Evolutionary conservation across 306 rosid genomes (phyloP), one percentile per base, ranked within the genome.

Genomic region (Sindora glabra): DNA sequence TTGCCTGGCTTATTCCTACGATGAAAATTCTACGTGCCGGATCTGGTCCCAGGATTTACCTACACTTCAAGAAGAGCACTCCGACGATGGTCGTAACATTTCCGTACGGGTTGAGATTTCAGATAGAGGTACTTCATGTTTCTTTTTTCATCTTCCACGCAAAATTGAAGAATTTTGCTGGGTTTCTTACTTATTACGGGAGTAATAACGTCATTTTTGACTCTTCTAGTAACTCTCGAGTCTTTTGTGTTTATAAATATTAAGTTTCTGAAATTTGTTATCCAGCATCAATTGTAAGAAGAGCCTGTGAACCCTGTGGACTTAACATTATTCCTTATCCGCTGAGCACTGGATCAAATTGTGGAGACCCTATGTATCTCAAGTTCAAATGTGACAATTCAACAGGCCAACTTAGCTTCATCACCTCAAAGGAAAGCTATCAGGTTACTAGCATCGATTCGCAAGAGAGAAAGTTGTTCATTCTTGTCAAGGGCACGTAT

Each of bases 271-370:
- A 9, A 41, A 16, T 12, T 15, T 41, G 5, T 56, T 57, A 26
- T 73, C 75, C 74, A 81, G 87, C 3, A 30, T 16, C 73, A 61
- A 78, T 22, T 9, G 15, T 5, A 0, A 68, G 37, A 64, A 12
- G 37, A 64, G 10, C 34, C 17, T 84, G 83, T 30, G 7, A 34
- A 18, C 77, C 77, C 38, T 84, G 87, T 21, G 87, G 91, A 19
- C 68, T 73, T 19, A 46, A 44, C 1, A 2, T 3, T 1, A 71
- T 85, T 40, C 87, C 87, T 38, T 84, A 81, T 76, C 87, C 91
- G 1, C 37, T 78, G 15, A 78, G 85, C 67, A 81, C 72, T 0
- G 15, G 67, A 15, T 44, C n/a, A 14, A 39, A 39, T 26, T 85
- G 83, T 32, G 88, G 91, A 14, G 81, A 81, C 16, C 67, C 83